Percentiles rank a stretch among this genome's conserved stretches.
These are phyloP conservation scores for Tricholoma bakamatsutake DNA, from an alignment of 768 basidiomycete species.

Conservation along the genomic window DNA sequence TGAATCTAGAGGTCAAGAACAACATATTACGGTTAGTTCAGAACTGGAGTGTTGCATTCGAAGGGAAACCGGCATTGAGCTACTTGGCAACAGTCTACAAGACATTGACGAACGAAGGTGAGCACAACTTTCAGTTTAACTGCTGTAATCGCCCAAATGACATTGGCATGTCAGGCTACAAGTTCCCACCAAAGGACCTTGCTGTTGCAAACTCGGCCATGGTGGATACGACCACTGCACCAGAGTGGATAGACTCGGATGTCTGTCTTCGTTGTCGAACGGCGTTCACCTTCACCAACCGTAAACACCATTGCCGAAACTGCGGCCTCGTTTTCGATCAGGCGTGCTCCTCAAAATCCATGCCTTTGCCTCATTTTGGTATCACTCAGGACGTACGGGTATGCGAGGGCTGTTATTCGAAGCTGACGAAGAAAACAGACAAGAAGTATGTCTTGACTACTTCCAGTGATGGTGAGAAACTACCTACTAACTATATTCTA, in stretches of 20 bases:
- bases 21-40: constrained; percentile 78
- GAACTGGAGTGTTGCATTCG: constrained; percentile 90
- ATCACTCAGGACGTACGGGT: constrained; percentile 91
- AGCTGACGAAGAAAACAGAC: constrained; percentile 62
- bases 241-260: constrained; percentile 97
- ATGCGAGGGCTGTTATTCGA: constrained; percentile 85
- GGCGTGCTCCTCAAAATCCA: constrained; percentile 78
- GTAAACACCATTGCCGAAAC: constrained; percentile 97
- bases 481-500: constrained; percentile 14
- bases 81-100: constrained; percentile 83
- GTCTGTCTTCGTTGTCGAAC: constrained; percentile 91
- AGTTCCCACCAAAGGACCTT: constrained; percentile 78
- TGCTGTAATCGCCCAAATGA: background rate
- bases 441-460: constrained; percentile 35
- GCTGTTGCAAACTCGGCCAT: constrained; percentile 69
- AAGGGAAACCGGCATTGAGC: constrained; percentile 64
- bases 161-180: constrained; percentile 47
- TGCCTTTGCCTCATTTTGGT: constrained; percentile 88
- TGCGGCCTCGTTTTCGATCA: constrained; percentile 98
- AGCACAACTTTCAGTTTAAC: constrained; percentile 10
- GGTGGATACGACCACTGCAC: constrained; percentile 88
- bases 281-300: constrained; percentile 89
- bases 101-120: constrained; percentile 70
- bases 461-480: background rate
- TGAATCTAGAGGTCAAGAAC: constrained; percentile 81